Evolutionary conservation across 176 grass and related monocot species (phyloP), one percentile per base, ranked within the genome.

Genomic region (Musa beccarii): DNA sequence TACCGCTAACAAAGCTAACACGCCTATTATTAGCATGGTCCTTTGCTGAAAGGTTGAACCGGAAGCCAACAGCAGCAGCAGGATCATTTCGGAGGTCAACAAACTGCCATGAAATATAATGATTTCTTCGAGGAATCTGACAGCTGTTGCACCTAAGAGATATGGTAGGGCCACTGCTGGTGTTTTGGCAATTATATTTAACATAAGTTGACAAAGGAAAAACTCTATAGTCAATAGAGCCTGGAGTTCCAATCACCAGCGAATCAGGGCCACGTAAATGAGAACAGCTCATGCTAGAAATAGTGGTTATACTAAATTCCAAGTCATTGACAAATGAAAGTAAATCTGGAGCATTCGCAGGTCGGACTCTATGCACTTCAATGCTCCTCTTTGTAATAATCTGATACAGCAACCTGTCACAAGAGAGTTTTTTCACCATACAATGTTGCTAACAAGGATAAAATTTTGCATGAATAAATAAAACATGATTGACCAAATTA

Each of bases 31-130:
- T 77, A 74, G 84, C 87, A 71, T 85, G 86, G 67, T 89, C 82
- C 52, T 76, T 93, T 0, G 94, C 80, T 43, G 90, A 89, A 63
- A 93, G 76, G 64, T 98, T 93, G 49, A 98, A 98, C 56, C 86
- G 87, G 68, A 98, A 98, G 55, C 85, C 94, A 9, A 93, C 82
- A 70, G 90, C 94, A 1, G 80, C 24, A 2, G 88, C 90, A 14
- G 94, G 94, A 64, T 76, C 75, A 80, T 76, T 71, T 14, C 80
- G 86, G 56, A 86, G 63, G 79, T 98, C 94, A 52, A 91, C 63
- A 84, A 98, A 98, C 53, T 98, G 90, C 94, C 94, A 98, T 25
- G 94, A 93, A 62, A 98, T 82, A 19, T 87, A 98, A 79, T 91
- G 88, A 64, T 86, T 87, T 69, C 94, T 91, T 54, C 88, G 82